Percentiles rank a stretch among this genome's conserved stretches.
These are phyloP conservation scores for Speleostelium caveatum DNA, from an alignment of 78 protist genomes.

Conservation along the genomic window DNA sequence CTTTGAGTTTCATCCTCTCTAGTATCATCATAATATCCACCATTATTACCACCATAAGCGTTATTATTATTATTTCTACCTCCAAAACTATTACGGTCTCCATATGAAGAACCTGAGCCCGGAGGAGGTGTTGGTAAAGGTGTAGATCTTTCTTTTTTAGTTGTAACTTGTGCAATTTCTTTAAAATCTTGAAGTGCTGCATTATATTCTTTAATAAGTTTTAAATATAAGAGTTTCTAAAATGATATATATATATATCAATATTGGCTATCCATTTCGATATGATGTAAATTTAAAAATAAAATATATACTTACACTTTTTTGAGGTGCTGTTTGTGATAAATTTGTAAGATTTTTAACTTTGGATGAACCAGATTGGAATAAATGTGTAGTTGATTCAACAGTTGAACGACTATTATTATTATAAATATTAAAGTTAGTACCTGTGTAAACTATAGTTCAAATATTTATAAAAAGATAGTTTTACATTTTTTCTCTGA, in stretches of 20 bases:
- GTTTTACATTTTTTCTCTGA: constrained; percentile 73
- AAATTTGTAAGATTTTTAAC: constrained; percentile 49
- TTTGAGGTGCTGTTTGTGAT: constrained; percentile 24
- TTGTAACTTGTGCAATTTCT: constrained; percentile 54
- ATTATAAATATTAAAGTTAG: background rate
- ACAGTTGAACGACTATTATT: constrained; percentile 65
- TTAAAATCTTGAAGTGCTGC: constrained; percentile 42
- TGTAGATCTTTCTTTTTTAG: constrained; percentile 60
- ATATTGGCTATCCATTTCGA: background rate
- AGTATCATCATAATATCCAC: constrained; percentile 27
- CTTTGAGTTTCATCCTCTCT: constrained; percentile 53
- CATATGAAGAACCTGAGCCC: background rate
- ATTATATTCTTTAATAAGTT: constrained; percentile 65
- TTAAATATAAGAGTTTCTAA: constrained; percentile 58
- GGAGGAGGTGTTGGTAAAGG: constrained; percentile 41
- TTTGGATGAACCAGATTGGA: constrained; percentile 37
- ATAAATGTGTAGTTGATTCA: constrained; percentile 39
- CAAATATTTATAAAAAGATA: background rate
- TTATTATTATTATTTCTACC: constrained; percentile 14
- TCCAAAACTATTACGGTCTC: no score
- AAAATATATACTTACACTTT: constrained; percentile 1
- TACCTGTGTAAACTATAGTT: background rate
- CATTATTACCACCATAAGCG: background rate
- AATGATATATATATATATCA: background rate
- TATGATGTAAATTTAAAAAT: background rate